Evolutionary conservation across 805 yeast species (phyloP).

Genomic region (Limtongia smithiae): DNA sequence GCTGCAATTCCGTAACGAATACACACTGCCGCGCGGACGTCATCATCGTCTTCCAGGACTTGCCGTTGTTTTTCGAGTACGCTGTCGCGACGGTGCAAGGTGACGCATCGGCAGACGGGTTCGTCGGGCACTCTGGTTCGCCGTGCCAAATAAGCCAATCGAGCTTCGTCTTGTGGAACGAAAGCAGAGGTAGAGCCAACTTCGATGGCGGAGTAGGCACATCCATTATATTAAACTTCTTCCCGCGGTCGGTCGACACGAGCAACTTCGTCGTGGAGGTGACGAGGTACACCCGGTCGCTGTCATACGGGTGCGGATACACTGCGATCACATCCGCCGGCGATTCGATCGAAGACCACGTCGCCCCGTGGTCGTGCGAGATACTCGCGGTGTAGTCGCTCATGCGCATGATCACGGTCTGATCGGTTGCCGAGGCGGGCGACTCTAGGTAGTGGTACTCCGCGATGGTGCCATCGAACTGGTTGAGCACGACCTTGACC

Average conservation of each 20-base stretch:
- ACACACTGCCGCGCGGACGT: constrained; percentile 58
- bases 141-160: constrained; percentile 69
- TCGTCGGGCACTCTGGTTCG: constrained; percentile 52
- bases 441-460: constrained; percentile 54
- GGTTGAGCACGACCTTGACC: constrained; percentile 38
- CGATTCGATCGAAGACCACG: constrained; percentile 44
- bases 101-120: constrained; percentile 38
- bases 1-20: constrained; percentile 57
- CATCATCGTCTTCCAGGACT: constrained; percentile 51
- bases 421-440: constrained; percentile 49
- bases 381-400: constrained; percentile 51
- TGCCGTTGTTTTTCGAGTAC: constrained; percentile 66
- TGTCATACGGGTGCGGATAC: constrained; percentile 57
- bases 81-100: constrained; percentile 59
- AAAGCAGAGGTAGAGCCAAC: constrained; percentile 42
- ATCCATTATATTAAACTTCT: constrained; percentile 45
- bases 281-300: constrained; percentile 54
- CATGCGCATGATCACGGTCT: constrained; percentile 63
- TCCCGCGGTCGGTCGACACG: constrained; percentile 66
- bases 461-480: constrained; percentile 77
- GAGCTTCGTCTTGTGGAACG: constrained; percentile 58
- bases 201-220: constrained; percentile 44
- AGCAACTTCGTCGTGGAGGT: constrained; percentile 51
- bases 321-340: constrained; percentile 50
- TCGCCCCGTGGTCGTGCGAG: constrained; percentile 67